Evolutionary conservation across 2,329 filamentous ascomycete genomes (phyloP).

Genomic region (Thielaviopsis ethacetica): DNA sequence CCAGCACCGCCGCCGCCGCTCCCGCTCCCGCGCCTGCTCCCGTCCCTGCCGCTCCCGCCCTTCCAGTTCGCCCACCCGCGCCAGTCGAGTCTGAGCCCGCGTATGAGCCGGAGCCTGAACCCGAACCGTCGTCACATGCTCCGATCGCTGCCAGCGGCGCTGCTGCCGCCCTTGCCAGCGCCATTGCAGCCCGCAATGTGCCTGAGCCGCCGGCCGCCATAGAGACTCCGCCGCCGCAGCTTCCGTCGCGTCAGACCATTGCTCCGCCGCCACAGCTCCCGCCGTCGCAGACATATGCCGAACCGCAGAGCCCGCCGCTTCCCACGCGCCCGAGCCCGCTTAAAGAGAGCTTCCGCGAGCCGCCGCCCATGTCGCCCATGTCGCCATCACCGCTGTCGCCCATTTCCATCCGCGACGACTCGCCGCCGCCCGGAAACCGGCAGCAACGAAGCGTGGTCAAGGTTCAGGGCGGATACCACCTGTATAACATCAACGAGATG

Average conservation of each 20-base stretch:
- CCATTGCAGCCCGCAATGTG: conserved; percentile 31
- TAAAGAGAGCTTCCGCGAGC: conserved; percentile 9
- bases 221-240: conserved; percentile 16
- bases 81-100: conserved; percentile 15
- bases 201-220: conserved; percentile 4
- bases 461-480: conserved; percentile 51
- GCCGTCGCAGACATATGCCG: conserved; percentile 15
- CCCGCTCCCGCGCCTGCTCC: conserved; percentile 25
- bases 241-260: conserved; percentile 12
- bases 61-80: conserved; percentile 27
- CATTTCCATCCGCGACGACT: conserved; percentile 28
- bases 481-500: conserved; percentile 98
- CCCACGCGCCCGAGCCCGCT: conserved; percentile 16
- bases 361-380: conserved; percentile 8
- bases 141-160: conserved; percentile 24
- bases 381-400: conserved; percentile 6
- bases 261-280: conserved; percentile 15
- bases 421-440: conserved; percentile 26
- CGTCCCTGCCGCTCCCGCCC: conserved; percentile 20
- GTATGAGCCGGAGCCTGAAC: conserved; percentile 17
- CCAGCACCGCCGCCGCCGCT: conserved; percentile 27
- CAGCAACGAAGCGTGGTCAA: conserved; percentile 24
- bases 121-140: conserved; percentile 12
- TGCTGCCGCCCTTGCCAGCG: conserved; percentile 37
- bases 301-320: conserved; percentile 21